Evolutionary conservation across 257 asterid genomes (phyloP), one percentile per base, ranked within the genome.

Genomic region (Fraxinus americana): DNA sequence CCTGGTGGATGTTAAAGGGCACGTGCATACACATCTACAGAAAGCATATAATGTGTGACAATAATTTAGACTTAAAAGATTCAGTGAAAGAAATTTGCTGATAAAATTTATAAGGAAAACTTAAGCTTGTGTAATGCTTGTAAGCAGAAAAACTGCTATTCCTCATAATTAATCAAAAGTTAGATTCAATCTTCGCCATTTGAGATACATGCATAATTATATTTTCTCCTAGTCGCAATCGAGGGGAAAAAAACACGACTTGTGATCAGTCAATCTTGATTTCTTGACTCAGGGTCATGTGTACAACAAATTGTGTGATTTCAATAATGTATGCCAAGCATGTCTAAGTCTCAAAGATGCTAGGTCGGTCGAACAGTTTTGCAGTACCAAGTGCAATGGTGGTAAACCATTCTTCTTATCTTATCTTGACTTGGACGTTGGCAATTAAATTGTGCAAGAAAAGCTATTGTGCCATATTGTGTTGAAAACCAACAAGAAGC

Each of bases 1-100:
- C 39, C 92, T 16, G 80, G 72, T 48, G 94, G 96, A 65, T 93
- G 98, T 78, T 70, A 77, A 52, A 14, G n/a, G 3, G 12, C 52
- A 6, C 25, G 61, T 32, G 14, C 65, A 70, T 32, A 29, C 68
- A 57, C 73, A 16, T 30, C 71, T 16, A 57, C 63, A 7, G 16
- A 19, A 27, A 77, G 25, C 16, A 23, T n/a, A 36, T 32, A 1
- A 13, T 65, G 23, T 73, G 50, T 63, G 19, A 63, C 38, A 82
- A 75, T 77, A 48, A 80, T 57, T 43, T 74, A 19, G 77, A 19
- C 52, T n/a, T 61, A 25, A 59, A 75, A 73, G 34, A 21, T 74
- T 45, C 57, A 17, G 4, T 34, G 83, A 75, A 19, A 66, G 43
- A 36, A 72, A 74, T 74, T 39, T 67, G 75, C 50, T 39, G 73